Percentiles rank a stretch among this genome's conserved stretches.
These are phyloP conservation scores for Monascus ruber DNA, from an alignment of 2,329 filamentous ascomycete genomes.

Conservation along the genomic window DNA sequence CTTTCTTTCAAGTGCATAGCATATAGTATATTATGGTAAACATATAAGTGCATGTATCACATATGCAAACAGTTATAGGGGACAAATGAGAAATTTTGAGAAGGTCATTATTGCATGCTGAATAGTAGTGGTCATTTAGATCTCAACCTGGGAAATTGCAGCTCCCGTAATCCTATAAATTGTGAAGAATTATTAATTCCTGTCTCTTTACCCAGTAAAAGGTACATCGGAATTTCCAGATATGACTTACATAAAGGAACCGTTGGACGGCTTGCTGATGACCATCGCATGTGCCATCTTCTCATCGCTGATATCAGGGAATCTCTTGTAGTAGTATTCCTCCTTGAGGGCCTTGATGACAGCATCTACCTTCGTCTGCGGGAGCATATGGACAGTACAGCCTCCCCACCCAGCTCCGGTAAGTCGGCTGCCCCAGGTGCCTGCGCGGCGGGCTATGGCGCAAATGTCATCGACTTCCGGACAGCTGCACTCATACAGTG, in stretches of 20 bases:
- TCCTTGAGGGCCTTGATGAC: slow-evolving; percentile 67
- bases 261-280: slow-evolving; percentile 61
- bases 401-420: slow-evolving; percentile 97
- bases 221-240: not conserved
- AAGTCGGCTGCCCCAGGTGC: slow-evolving; percentile 71
- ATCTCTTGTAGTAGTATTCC: slow-evolving; percentile 70
- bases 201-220: slow-evolving; percentile 6
- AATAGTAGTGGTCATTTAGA: slow-evolving; percentile 6
- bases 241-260: slow-evolving; percentile 30
- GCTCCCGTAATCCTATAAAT: slow-evolving; percentile 23
- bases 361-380: slow-evolving; percentile 65
- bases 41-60: not conserved
- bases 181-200: not conserved
- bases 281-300: slow-evolving; percentile 71
- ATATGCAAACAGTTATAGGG: not conserved
- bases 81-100: too few relatives aligned
- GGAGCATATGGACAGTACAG: slow-evolving; percentile 86
- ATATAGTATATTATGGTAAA: not conserved
- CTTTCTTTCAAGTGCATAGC: too few relatives aligned
- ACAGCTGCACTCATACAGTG: slow-evolving; percentile 83
- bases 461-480: slow-evolving; percentile 88
- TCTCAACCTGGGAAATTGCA: slow-evolving; percentile 23
- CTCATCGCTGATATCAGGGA: slow-evolving; percentile 56
- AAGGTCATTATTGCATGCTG: too few relatives aligned
- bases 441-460: slow-evolving; percentile 61